Evolutionary conservation across 1,284 basidiomycete genomes (phyloP).

Genomic region (Tremellales sp.): DNA sequence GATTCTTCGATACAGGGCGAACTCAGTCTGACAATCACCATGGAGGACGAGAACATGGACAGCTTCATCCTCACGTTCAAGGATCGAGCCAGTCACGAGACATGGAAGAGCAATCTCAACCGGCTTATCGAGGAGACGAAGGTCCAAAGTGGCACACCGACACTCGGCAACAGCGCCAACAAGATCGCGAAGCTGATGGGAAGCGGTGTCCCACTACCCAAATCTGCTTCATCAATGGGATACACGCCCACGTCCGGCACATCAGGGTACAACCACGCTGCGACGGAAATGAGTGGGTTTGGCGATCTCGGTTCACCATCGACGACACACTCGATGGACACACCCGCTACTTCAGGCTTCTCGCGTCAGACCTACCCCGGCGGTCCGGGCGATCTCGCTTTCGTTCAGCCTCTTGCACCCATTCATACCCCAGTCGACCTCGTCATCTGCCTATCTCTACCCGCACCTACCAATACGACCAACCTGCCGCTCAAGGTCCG

Average conservation of each 20-base stretch:
- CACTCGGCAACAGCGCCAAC: slow-evolving; percentile 8
- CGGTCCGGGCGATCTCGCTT: slow-evolving; percentile 26
- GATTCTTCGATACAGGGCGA: slow-evolving; percentile 72
- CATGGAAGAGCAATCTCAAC: slow-evolving; percentile 78
- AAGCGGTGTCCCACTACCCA: not conserved
- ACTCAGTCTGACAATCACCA: slow-evolving; percentile 84
- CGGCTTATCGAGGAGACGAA: slow-evolving; percentile 55
- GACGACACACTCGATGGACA: not conserved
- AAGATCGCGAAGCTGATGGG: slow-evolving; percentile 29
- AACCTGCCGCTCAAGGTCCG: slow-evolving; percentile 63
- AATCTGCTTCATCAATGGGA: not conserved
- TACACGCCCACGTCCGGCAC: not conserved
- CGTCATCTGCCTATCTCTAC: slow-evolving; percentile 84
- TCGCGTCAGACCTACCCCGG: not conserved
- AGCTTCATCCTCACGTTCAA: slow-evolving; percentile 93
- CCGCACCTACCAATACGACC: slow-evolving; percentile 70
- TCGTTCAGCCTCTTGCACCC: slow-evolving; percentile 54
- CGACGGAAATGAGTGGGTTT: not conserved
- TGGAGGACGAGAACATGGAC: slow-evolving; percentile 80
- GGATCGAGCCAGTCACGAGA: slow-evolving; percentile 78
- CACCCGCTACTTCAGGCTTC: not conserved
- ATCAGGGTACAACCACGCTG: not conserved
- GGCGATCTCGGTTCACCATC: not conserved
- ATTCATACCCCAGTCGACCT: slow-evolving; percentile 85
- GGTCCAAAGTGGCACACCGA: not conserved